phyloP scores from a whole-genome alignment of 805 yeast genomes.

The Kazachstania africana region DNA sequence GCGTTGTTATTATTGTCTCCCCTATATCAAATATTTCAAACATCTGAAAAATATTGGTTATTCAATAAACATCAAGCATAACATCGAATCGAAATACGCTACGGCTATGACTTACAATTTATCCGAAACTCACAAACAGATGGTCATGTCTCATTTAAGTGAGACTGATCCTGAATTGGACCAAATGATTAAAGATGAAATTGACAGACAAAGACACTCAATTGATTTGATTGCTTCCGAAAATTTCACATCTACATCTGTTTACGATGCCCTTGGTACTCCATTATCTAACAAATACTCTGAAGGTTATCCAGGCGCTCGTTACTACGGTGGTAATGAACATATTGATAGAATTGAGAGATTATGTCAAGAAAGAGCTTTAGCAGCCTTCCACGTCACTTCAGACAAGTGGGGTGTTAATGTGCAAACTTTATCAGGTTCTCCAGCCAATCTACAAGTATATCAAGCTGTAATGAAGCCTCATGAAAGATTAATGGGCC shows the following conservation, averaged over 20 bases:
- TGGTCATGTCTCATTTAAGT: conserved; percentile 43
- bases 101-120: conserved; percentile 55
- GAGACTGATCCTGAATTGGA: conserved; percentile 75
- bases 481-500: conserved; percentile 94
- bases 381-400: conserved; percentile 71
- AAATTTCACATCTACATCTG: conserved; percentile 91
- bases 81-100: too few relatives aligned
- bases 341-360: conserved; percentile 87
- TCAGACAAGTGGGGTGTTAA: conserved; percentile 92
- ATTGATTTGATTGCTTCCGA: conserved; percentile 92
- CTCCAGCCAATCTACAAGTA: conserved; percentile 94
- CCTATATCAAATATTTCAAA: too few relatives aligned
- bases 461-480: conserved; percentile 91
- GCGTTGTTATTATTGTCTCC: too few relatives aligned
- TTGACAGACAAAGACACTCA: conserved; percentile 82
- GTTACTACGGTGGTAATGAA: conserved; percentile 98
- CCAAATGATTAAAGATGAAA: conserved; percentile 63
- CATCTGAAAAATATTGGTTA: too few relatives aligned
- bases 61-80: too few relatives aligned
- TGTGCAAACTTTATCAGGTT: conserved; percentile 90
- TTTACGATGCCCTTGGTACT: conserved; percentile 89
- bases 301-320: conserved; percentile 97
- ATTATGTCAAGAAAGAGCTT: conserved; percentile 88
- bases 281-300: conserved; percentile 98
- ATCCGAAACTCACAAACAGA: conserved; percentile 49